Evolutionary conservation across 495 filamentous ascomycete genomes (phyloP), one percentile per base, ranked within the genome.

Genomic region (Penicillium verhagenii): DNA sequence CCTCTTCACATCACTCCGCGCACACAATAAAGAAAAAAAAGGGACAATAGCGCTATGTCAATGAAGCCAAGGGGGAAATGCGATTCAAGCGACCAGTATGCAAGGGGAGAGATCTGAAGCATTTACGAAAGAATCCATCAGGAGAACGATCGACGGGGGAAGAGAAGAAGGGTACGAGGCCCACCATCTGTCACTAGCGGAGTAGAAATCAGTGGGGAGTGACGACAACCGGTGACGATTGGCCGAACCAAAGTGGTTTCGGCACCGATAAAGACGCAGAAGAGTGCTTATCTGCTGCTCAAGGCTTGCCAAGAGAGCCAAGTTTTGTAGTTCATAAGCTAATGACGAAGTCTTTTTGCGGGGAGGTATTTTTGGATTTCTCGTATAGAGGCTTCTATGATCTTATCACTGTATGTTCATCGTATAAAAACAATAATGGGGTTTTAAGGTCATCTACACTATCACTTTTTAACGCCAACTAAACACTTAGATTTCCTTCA

Each of bases 1-100:
- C 21, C 28, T 53, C 47, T 64, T 59, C 39, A 57, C 63, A 66
- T 64, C 53, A 58, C 57, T 40, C 39, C 29, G 47, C 57, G 25
- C 13, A 35, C 14, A 42, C n/a, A 35, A 35, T 31, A 47, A 21
- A 43, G 7, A 53, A 55, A 21, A 43, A 29, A 55, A 59, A 58
- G n/a, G n/a, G n/a, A n/a, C n/a, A n/a, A n/a, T n/a, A n/a, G n/a
- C n/a, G n/a, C n/a, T n/a, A n/a, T n/a, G n/a, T n/a, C n/a, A n/a
- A n/a, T n/a, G 48, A 54, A 62, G 57, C 54, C 50, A 47, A 53
- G 31, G 50, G 58, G 52, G 53, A 28, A 28, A 6, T 10, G 47
- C 21, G 29, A 24, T 8, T n/a, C 47, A 24, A 35, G 25, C 19
- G 16, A 33, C 24, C 29, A 20, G 14, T 50, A 25, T 29, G 37